Evolutionary conservation across 1,284 basidiomycete species (phyloP), one percentile per base, ranked within the genome.

Genomic region (Ceratobasidium sp.): DNA sequence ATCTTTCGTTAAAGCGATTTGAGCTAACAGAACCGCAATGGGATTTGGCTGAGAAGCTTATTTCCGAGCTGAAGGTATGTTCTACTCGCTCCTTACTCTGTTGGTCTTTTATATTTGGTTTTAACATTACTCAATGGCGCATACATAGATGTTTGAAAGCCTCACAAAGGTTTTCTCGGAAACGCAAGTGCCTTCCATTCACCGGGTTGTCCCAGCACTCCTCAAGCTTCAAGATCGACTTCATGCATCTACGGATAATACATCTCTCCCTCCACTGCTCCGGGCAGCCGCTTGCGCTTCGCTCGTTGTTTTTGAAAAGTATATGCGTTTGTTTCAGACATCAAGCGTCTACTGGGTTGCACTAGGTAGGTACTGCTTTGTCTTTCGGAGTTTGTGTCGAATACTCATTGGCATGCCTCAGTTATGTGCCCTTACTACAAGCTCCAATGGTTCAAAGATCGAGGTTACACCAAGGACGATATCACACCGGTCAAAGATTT

Each of bases 311-410:
- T 27, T 45, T 19, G 27, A 69, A 5, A 69, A 69, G 54, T 69
- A 69, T 24, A 36, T 69, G 53, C 31, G 57, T 2, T 36, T 54
- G 3, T 41, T 57, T 44, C 41, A 31, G 8, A 15, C 5, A 6
- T 45, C 66, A 27, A 15, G 45, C 5, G 24, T 69, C 15, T 56
- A 57, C n/a, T 57, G 66, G 66, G 31, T 69, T 33, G 45, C 47
- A 6, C 45, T 64, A 6, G 62, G 62, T 64, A 9, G 14, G 62
- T 51, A 2, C 11, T 22, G n/a, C n/a, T n/a, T n/a, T n/a, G n/a
- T n/a, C n/a, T n/a, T n/a, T n/a, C 27, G n/a, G 9, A 53, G n/a
- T 47, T 3, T n/a, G 11, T 17, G 9, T 22, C 9, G 15, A 27
- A 8, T 17, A 1, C 27, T 17, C 7, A 29, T 3, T 6, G 9